A percentile compares a stretch with the other conserved stretches of the same genome.
These are phyloP conservation scores for Fonsecaea erecta DNA, from an alignment of 2,329 filamentous ascomycete species.

Conservation along the genomic window DNA sequence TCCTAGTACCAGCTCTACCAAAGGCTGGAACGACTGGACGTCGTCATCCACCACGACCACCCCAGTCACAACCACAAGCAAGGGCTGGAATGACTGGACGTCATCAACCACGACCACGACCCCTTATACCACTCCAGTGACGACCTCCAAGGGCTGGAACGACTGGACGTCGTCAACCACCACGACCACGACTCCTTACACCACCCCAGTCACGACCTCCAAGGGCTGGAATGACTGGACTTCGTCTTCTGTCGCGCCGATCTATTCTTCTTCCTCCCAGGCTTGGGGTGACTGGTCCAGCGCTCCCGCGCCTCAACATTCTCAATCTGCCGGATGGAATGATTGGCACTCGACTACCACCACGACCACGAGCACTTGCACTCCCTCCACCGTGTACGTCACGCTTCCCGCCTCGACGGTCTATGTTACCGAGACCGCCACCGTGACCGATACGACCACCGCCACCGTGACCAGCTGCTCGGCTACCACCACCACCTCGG, in stretches of 20 bases:
- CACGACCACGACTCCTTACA: neutral
- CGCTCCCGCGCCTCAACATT: slow-evolving; percentile 1
- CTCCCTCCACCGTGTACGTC: slow-evolving; percentile 13
- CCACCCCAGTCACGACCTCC: neutral
- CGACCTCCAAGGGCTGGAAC: neutral
- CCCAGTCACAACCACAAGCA: neutral
- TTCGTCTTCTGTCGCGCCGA: neutral
- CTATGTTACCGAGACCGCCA: slow-evolving; percentile 19
- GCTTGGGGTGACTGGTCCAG: neutral
- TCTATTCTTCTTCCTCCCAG: neutral
- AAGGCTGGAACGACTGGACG: slow-evolving; percentile 9
- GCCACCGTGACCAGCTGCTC: slow-evolving; percentile 7
- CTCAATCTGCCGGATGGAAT: slow-evolving; percentile 7
- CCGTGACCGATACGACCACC: slow-evolving; percentile 2
- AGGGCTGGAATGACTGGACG: slow-evolving; percentile 15
- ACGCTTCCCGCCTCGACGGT: neutral
- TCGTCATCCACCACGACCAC: neutral
- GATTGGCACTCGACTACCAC: slow-evolving; percentile 17
- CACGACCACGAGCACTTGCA: neutral
- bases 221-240: slow-evolving; percentile 16
- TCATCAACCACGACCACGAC: no score
- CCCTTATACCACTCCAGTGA: no score
- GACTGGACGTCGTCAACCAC: slow-evolving; percentile 1
- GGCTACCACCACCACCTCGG: neutral
- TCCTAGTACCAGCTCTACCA: neutral